Base-by-base conservation (phyloP, 2,329 filamentous ascomycete species). In the Alternaria solani region DNA sequence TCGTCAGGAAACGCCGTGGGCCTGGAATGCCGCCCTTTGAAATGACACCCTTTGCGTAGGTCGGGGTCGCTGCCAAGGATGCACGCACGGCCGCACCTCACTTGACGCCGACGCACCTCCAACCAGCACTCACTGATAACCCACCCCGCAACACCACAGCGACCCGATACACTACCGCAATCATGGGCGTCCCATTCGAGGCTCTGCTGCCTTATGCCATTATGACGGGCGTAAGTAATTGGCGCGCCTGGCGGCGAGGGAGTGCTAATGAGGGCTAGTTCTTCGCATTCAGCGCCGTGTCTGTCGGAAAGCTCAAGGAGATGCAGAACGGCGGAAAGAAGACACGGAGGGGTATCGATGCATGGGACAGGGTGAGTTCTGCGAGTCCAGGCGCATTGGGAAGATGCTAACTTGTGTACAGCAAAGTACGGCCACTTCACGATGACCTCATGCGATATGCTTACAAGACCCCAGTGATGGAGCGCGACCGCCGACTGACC, bases 121-220 rank as follows among this genome's bases (percentile, higher is more conserved):
- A 65, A 43, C 65, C 55, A 43, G 57, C 56, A 47, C 47, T 58
- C 55, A 48, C 54, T 58, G 56, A 61, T 41, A 58, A 60, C 52
- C 66, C 62, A 57, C 66, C 64, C 64, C 62, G 59, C 67, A 62
- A 64, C 66, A 63, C 59, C 61, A 65, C 66, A 57, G 59, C 71
- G 47, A 54, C 63, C 60, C 57, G 34, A 57, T 65, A 63, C 61
- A 71, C 73, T 57, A 62, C 68, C 64, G 70, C 73, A 76, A 82
- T 65, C 66, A 89, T 89, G 88, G 87, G 86, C 78, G 86, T 90
- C 64, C 88, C 88, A 44, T 89, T 89, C 77, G 88, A 90, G 81
- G 84, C 87, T 67, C 78, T 89, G 67, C 74, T 89, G 70, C 87
- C 87, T 49, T 89, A 89, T 75, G 87, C 82, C 69, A 86, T 89